These are phyloP conservation scores for Lanmaoa rubissima DNA, from an alignment of 768 basidiomycete species.

Conservation along the genomic window DNA sequence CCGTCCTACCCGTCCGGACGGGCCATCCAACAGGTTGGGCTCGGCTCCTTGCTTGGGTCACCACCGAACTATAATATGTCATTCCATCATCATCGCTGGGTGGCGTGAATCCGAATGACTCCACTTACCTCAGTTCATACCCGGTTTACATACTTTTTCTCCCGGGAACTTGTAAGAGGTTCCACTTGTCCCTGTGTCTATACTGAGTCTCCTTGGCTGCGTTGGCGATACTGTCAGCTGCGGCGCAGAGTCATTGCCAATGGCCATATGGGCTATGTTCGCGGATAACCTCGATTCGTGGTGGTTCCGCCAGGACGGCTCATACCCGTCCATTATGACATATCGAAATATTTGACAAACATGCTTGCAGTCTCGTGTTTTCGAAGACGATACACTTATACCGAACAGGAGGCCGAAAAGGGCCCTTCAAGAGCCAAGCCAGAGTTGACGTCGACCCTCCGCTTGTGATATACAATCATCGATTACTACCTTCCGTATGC, in stretches of 20 bases:
- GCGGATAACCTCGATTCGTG: neutral
- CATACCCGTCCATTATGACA: neutral
- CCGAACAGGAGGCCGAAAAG: neutral
- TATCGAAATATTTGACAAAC: neutral
- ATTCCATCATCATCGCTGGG: neutral
- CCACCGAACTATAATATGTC: neutral
- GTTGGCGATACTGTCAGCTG: neutral
- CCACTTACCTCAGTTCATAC: neutral
- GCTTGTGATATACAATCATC: neutral
- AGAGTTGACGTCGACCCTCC: neutral
- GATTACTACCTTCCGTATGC: slow-evolving; percentile 18
- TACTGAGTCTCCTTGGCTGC: neutral
- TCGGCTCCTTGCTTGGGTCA: slow-evolving; percentile 9
- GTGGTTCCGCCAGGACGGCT: neutral
- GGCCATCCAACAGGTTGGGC: neutral
- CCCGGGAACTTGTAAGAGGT: neutral
- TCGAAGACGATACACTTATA: neutral
- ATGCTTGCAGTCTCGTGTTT: slow-evolving; percentile 1
- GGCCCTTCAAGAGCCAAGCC: slow-evolving; percentile 21
- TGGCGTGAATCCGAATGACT: slow-evolving; percentile 5
- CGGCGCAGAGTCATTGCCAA: neutral
- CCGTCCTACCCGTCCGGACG: neutral
- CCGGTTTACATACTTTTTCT: neutral
- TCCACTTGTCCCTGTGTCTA: neutral
- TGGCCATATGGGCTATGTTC: neutral